Evolutionary conservation across 140 eudicot genomes (phyloP), one percentile per base, ranked within the genome.

Genomic region (Senecio squalidus): DNA sequence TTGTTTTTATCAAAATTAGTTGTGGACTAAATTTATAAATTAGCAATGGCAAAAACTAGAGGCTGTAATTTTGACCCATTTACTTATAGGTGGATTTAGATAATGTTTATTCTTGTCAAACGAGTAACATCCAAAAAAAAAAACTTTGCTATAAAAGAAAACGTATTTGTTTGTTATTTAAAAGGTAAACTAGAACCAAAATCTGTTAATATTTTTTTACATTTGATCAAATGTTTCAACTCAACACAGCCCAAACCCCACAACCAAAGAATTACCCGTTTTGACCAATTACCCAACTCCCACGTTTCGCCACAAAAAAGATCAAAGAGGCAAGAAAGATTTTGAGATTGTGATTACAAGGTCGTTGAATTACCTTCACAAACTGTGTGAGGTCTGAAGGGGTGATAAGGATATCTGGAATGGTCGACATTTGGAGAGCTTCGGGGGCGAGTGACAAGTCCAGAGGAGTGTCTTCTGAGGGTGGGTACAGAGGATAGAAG

Each of bases 401-500:
- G 69, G 82, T 68, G 22, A 93, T 73, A 57, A 93, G 89, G 49
- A 93, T 76, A 57, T 88, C 86, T 62, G 99, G 96, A 63, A 82
- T 47, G 22, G 53, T 62, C 27, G 95, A 55, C 67, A 93, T 82
- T 57, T 69, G 62, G 34, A 93, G 84, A 65, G 90, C 85, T 73
- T 84, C 86, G 30, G 87, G 88, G 17, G 99, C 89, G 11, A 93
- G 77, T 58, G 99, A 84, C 31, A 80, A 77, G 55, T 93, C 99
- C 83, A 93, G 57, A 8, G 99, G 99, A 66, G 78, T 77, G 60
- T 77, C 83, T 78, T 88, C 95, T n/a, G 95, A 82, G 9, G 99
- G 95, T 70, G 99, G 99, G 72, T 93, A 93, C 41, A 93, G 68
- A 7, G 99, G 99, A 74, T 93, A 93, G 73, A 93, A 93, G 76